Evolutionary conservation across 2,329 filamentous ascomycete genomes (phyloP), one percentile per base, ranked within the genome.

Genomic region (Alternaria angustiovoidea): DNA sequence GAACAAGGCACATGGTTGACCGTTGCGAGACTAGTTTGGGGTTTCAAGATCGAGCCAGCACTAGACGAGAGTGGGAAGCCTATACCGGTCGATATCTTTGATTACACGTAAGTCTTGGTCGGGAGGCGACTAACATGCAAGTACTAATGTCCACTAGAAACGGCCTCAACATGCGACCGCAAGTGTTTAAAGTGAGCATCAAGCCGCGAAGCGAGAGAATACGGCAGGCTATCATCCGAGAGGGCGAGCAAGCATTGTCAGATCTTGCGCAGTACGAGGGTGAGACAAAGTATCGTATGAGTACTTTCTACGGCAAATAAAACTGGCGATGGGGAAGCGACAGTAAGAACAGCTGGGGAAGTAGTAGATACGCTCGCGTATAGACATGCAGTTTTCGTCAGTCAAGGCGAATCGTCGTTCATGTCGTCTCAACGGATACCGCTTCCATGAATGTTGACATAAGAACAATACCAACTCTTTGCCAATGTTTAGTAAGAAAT

Each of bases 1-100:
- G 86, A 89, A 72, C 85, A 87, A 67, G 85, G 86, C 6, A 85
- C 85, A 0, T 88, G 85, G 81, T 82, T 88, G 66, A 86, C 83
- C 0, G 79, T 88, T 44, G 84, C 85, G 8, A 77, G 86, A 14
- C 67, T 88, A 28, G 76, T 89, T 7, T 88, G 87, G 85, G 86
- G 80, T 0, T 89, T 88, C 67, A 79, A 80, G 55, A 83, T 88
- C 57, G 72, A 79, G 53, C 79, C 80, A 44, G 78, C 74, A 32
- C 56, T 79, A 12, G 79, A 82, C 67, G 67, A 68, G 28, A 62
- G 75, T 30, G 84, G 84, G 0, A 80, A 79, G 24, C 78, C 81
- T 18, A 78, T 85, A 18, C 80, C 83, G 2, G 83, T 88, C 39
- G 85, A 88, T 61, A 87, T 88, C 41, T 86, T 86, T 63, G 77